Evolutionary conservation across 2,329 filamentous ascomycete genomes (phyloP), one percentile per base, ranked within the genome.

Genomic region (Pezicula neosporulosa): DNA sequence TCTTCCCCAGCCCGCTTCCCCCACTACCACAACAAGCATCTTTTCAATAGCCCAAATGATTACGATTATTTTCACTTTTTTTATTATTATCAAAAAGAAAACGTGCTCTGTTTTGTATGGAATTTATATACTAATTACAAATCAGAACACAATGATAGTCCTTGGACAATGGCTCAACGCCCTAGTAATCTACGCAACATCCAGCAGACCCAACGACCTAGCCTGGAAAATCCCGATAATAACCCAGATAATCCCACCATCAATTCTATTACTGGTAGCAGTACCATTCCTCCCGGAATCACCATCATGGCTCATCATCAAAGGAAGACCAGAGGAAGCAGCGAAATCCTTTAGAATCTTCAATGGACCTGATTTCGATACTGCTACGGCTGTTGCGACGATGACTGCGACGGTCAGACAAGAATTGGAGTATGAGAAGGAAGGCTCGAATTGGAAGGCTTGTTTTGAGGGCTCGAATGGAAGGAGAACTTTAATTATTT

Each of bases 91-190:
- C n/a, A n/a, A n/a, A n/a, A 3, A 24, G 3, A 24, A 6, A 24
- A 24, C 3, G 21, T 24, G 3, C 6, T 24, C 21, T 6, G 24
- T 24, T 24, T 24, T 24, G 3, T 27, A 44, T 3, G 13, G 47
- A 57, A 48, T 6, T n/a, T 39, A 3, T 8, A 27, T 13, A n/a
- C 18, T 24, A 8, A 35, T 44, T 42, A 18, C 30, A n/a, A n/a
- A n/a, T 8, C 5, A 48, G 58, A 68, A 68, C 45, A 67, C 65
- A 9, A 67, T 67, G 60, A 67, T 68, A 16, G 64, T 66, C 2
- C 50, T 66, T 15, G 66, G 66, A 3, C 62, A 66, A 35, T 66
- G 58, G 58, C 13, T 57, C n/a, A 64, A 60, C 55, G 63, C 64
- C 0, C 45, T 65, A 15, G 56, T 55, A 2, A 59, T 63, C n/a